Evolutionary conservation across 2,329 filamentous ascomycete genomes (phyloP), one percentile per base, ranked within the genome.

Genomic region (Fusarium redolens): DNA sequence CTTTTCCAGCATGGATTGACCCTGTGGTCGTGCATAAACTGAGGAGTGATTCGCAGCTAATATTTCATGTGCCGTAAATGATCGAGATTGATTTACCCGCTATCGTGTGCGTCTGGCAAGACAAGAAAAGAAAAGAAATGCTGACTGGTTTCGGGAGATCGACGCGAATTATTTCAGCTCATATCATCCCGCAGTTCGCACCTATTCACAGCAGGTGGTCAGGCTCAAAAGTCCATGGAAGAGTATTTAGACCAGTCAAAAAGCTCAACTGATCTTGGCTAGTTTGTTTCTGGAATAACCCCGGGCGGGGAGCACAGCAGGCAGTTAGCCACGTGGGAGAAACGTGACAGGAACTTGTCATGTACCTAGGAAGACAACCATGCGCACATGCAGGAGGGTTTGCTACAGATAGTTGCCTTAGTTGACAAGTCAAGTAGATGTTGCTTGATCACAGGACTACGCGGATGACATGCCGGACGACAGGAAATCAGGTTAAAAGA

Each of bases 111-210:
- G 33, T 54, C 47, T 57, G 30, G 25, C 31, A 31, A 35, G 54
- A n/a, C 28, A 28, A 28, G 28, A 28, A 28, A 28, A 28, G 28
- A 28, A 28, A 25, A 35, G 37, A n/a, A 63, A 61, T 60, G 62
- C 52, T 77, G 61, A 60, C 45, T 68, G 59, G 51, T 59, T 60
- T 54, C 72, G 75, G 75, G 75, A 77, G 75, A 77, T 77, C 75
- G 72, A 77, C 75, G 62, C 61, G 57, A 60, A 66, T 68, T 69
- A 76, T 71, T 71, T 59, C 62, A 71, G 64, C 55, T 35, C 37
- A 51, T 57, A 12, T 57, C 28, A 25, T 25, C n/a, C 43, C 55
- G 56, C 41, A 58, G 30, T 44, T 65, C 61, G 61, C 48, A 57
- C 44, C 33, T 64, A 22, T 52, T 38, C 13, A 22, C 44, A 35